Conservation (phyloP, 306 rosid genomes). For the Gleditsia sinensis region DNA sequence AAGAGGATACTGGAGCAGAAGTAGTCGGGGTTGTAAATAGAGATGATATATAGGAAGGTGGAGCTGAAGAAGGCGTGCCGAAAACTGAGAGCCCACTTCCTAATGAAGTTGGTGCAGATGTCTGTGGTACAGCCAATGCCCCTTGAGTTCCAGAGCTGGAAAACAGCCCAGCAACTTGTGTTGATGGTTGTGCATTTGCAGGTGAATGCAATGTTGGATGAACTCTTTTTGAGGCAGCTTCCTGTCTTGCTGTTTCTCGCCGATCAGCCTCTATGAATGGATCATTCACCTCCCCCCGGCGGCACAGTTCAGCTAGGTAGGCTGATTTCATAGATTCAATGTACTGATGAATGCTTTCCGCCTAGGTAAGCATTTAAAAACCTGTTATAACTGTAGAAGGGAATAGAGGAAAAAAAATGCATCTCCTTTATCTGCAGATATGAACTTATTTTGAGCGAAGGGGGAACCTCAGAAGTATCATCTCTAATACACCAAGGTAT, state of each 20-base stretch:
- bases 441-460: slow-evolving; percentile 13
- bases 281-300: slow-evolving; percentile 68
- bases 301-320: slow-evolving; percentile 78
- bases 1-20: slow-evolving; percentile 60
- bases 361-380: slow-evolving; percentile 54
- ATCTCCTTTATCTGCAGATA: slow-evolving; percentile 3
- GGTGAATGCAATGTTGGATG: slow-evolving; percentile 84
- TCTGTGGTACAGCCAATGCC: slow-evolving; percentile 51
- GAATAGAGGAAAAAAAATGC: slow-evolving; percentile 27
- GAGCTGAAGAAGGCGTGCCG: slow-evolving; percentile 63
- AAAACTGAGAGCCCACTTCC: slow-evolving; percentile 79
- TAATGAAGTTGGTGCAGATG: slow-evolving; percentile 57
- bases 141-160: slow-evolving; percentile 65
- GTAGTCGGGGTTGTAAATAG: slow-evolving; percentile 72
- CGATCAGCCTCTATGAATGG: slow-evolving; percentile 93
- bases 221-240: slow-evolving; percentile 81
- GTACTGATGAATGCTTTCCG: slow-evolving; percentile 89
- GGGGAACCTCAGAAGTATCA: neutral
- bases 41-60: slow-evolving; percentile 60
- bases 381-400: slow-evolving; percentile 26
- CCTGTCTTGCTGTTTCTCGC: slow-evolving; percentile 85
- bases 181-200: slow-evolving; percentile 75
- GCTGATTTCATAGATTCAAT: slow-evolving; percentile 83
- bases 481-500: slow-evolving; percentile 5
- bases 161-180: slow-evolving; percentile 77